phyloP scores from a whole-genome alignment of 352 stramenopile species.

The Phytophthora sp. region DNA sequence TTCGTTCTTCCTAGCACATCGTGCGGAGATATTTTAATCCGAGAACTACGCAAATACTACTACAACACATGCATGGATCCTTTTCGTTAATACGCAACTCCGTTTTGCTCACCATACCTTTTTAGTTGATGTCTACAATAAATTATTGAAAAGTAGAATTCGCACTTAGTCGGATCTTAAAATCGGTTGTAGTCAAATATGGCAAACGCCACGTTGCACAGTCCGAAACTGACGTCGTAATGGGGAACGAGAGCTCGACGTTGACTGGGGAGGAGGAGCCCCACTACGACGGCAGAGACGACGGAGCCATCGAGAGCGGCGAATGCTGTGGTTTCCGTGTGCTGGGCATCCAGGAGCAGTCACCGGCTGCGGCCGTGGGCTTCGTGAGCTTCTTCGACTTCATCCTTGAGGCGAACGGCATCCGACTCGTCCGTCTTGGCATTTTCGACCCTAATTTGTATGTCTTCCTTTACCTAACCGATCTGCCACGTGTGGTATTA shows the following conservation, averaged over 20 bases:
- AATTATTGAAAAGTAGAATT: too few relatives aligned
- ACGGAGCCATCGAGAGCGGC: slow-evolving; percentile 54
- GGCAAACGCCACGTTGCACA: neutral
- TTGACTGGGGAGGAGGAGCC: slow-evolving; percentile 18
- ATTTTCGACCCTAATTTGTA: slow-evolving; percentile 2
- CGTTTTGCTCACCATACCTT: too few relatives aligned
- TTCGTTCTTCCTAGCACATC: slow-evolving; percentile 87
- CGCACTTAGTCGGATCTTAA: slow-evolving; percentile 16
- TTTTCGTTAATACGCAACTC: too few relatives aligned
- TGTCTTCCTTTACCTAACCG: neutral
- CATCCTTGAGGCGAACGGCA: slow-evolving; percentile 94
- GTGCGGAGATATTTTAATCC: slow-evolving; percentile 68
- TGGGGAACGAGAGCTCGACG: slow-evolving; percentile 64
- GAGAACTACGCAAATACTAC: slow-evolving; percentile 46
- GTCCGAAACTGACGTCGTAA: slow-evolving; percentile 18
- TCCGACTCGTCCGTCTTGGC: slow-evolving; percentile 61
- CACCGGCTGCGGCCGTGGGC: slow-evolving; percentile 89
- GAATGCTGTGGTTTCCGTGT: slow-evolving; percentile 94
- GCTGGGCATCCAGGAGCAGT: slow-evolving; percentile 96
- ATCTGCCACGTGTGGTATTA: slow-evolving; percentile 13
- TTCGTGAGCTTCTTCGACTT: slow-evolving; percentile 99
- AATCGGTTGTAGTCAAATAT: neutral
- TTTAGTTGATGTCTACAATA: too few relatives aligned
- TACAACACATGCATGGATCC: too few relatives aligned
- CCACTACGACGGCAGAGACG: slow-evolving; percentile 17